phyloP scores from a whole-genome alignment of 495 filamentous ascomycete genomes.

The Aspergillus funiculosus region DNA sequence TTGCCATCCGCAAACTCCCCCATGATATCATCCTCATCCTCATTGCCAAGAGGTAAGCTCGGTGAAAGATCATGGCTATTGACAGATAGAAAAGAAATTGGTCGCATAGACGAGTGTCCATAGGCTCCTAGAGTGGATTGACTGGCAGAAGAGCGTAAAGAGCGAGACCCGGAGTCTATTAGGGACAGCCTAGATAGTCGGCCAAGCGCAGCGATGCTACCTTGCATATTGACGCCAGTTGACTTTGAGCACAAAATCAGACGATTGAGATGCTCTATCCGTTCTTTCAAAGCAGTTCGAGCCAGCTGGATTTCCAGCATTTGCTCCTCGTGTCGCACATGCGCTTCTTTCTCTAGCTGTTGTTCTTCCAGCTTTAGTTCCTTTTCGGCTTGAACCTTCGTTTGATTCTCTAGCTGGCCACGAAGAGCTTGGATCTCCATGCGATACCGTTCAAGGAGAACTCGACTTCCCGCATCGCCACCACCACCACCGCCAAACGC shows the following conservation, averaged over 20 bases:
- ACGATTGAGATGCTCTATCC: conserved; percentile 95
- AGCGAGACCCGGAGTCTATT: conserved; percentile 45
- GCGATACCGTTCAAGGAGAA: conserved; percentile 86
- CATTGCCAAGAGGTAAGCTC: conserved; percentile 34
- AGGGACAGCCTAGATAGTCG: conserved; percentile 59
- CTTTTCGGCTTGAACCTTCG: conserved; percentile 62
- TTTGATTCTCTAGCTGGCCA: conserved; percentile 73
- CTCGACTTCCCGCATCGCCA: conserved; percentile 77
- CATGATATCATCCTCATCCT: conserved; percentile 66
- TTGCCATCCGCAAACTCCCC: conserved; percentile 83
- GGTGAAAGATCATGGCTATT: conserved; percentile 38
- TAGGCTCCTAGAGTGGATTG: conserved; percentile 57
- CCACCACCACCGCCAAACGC: conserved; percentile 63
- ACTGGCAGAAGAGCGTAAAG: conserved; percentile 66
- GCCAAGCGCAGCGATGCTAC: conserved; percentile 66
- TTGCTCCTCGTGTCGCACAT: conserved; percentile 88
- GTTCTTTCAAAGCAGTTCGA: conserved; percentile 89
- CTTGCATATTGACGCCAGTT: conserved; percentile 76
- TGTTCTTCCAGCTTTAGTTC: conserved; percentile 61
- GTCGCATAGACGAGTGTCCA: conserved; percentile 51
- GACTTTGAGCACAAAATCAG: conserved; percentile 94
- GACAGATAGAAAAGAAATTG: conserved; percentile 59
- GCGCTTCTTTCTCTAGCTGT: conserved; percentile 72
- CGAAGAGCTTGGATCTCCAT: conserved; percentile 86
- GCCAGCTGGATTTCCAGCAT: conserved; percentile 98